A percentile compares a stretch with the other conserved stretches of the same genome.
Conservation (phyloP, 2,329 filamentous ascomycete genomes). For the Chrysosphaeria jannelii region DNA sequence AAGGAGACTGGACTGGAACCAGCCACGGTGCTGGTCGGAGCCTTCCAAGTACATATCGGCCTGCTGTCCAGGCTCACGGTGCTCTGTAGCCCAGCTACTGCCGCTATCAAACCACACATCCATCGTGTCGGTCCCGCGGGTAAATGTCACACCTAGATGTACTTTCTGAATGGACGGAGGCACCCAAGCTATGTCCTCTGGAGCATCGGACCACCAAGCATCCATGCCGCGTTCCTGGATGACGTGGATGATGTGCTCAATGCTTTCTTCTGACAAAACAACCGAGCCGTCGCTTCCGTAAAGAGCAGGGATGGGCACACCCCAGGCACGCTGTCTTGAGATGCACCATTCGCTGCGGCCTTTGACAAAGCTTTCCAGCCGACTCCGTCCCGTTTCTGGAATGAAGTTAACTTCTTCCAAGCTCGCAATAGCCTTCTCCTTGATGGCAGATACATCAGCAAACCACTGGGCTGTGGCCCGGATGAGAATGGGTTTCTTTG, state of each 20-base stretch:
- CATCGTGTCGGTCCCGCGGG: conserved; percentile 80
- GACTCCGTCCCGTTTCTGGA: conserved; percentile 38
- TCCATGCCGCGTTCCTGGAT: conserved; percentile 57
- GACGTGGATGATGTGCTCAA: conserved; percentile 57
- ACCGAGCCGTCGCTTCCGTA: conserved; percentile 50
- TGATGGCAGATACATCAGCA: conserved; percentile 65
- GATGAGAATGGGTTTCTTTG: conserved; percentile 72
- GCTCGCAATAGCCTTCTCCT: conserved; percentile 36
- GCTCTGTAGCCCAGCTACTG: conserved; percentile 50
- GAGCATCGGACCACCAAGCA: conserved; percentile 72
- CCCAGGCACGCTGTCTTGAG: conserved; percentile 84
- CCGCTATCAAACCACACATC: conserved; percentile 99
- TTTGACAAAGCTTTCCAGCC: conserved; percentile 62
- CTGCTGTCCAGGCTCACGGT: conserved; percentile 8
- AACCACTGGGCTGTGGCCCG: conserved; percentile 95
- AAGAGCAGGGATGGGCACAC: conserved; percentile 78
- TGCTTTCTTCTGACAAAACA: conserved; percentile 47
- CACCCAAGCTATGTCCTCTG: conserved; percentile 52
- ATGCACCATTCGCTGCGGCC: conserved; percentile 93
- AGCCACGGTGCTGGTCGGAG: conserved; percentile 83
- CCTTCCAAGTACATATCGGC: conserved; percentile 87
- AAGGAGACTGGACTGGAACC: conserved; percentile 90
- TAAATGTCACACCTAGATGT: conserved; percentile 19
- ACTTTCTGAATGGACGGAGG: conserved; percentile 24
- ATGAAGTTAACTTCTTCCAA: conserved; percentile 49